These are phyloP conservation scores for Candida khao-thaluensis DNA, from an alignment of 805 yeast genomes.

Conservation along the genomic window DNA sequence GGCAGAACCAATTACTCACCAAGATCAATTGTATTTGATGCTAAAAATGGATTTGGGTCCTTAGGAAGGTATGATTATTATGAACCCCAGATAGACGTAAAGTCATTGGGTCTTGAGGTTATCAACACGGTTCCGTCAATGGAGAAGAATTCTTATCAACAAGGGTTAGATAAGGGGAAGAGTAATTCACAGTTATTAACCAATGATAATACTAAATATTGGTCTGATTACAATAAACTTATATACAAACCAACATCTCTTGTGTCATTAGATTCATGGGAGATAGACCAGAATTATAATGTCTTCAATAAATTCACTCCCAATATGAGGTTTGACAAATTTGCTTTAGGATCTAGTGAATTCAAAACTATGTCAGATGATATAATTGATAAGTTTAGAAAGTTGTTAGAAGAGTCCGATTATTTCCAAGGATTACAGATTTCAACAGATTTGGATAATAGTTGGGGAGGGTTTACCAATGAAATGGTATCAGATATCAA, in stretches of 20 bases:
- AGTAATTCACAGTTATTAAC: constrained; percentile 30
- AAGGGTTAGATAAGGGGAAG: constrained; percentile 52
- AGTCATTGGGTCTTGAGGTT: constrained; percentile 13
- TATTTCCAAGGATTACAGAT: constrained; percentile 67
- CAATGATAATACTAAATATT: constrained; percentile 50
- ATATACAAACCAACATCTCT: constrained; percentile 63
- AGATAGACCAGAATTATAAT: constrained; percentile 23
- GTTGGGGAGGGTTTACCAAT: constrained; percentile 79
- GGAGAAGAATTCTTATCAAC: constrained; percentile 60
- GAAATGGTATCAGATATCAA: constrained; percentile 51
- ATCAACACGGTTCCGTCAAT: constrained; percentile 37
- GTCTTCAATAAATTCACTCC: constrained; percentile 29
- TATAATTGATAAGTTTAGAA: constrained; percentile 55
- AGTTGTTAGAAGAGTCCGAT: constrained; percentile 73
- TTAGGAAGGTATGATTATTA: constrained; percentile 54
- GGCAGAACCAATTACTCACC: constrained; percentile 65
- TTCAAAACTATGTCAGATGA: constrained; percentile 39
- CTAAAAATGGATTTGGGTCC: constrained; percentile 72
- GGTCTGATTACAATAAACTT: constrained; percentile 80
- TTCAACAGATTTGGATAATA: constrained; percentile 67
- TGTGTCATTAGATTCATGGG: constrained; percentile 59
- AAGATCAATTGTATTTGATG: constrained; percentile 78
- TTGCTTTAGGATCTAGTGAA: constrained; percentile 60
- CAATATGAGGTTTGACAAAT: constrained; percentile 44
- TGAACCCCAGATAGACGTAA: constrained; percentile 11